Base-by-base conservation (phyloP, 768 basidiomycete species). In the Fomitopsis serialis region DNA sequence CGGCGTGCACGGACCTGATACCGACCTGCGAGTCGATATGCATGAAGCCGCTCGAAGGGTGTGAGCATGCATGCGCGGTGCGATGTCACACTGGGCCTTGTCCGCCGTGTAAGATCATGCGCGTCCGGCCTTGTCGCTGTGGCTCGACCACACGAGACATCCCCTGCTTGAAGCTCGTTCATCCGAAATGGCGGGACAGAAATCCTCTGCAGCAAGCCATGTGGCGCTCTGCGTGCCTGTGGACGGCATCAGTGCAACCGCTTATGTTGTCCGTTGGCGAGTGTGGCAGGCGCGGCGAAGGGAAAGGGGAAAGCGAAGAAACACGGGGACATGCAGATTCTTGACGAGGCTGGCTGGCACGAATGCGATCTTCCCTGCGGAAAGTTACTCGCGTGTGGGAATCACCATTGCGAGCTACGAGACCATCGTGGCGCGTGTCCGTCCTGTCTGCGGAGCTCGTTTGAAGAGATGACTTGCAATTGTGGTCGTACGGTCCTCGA, bases 401-500 rank as follows among this genome's bases (percentile, higher is more conserved):
- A 86, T 46, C 92, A 95, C 65, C 72, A 68, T 5, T 99, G 96
- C 65, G 83, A 87, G 55, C 76, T 78, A 61, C 73, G 75, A 37
- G 96, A 98, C 65, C 96, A 99, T 67, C 80, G 75, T 54, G 92
- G 92, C 0, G 69, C 78, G 0, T 99, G 97, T 66, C 84, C 80
- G 0, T 78, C 85, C 21, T 99, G 97, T 69, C 72, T 96, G 48
- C 79, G 85, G 66, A 92, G 92, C 43, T 86, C 87, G 1, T 99
- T 95, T 61, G 94, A 98, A 40, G 97, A 99, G 82, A 70, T 94
- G 51, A 68, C 87, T 10, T 98, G 96, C 65, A 70, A 78, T 45
- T 98, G 96, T 66, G 89, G 88, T 0, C 78, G 82, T n/a, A 98
- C 93, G 2, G 77, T 91, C 15, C 71, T 94, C 21, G 87, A 93